Conservation (phyloP, 352 stramenopile genomes). For the Phytophthora crassamura region DNA sequence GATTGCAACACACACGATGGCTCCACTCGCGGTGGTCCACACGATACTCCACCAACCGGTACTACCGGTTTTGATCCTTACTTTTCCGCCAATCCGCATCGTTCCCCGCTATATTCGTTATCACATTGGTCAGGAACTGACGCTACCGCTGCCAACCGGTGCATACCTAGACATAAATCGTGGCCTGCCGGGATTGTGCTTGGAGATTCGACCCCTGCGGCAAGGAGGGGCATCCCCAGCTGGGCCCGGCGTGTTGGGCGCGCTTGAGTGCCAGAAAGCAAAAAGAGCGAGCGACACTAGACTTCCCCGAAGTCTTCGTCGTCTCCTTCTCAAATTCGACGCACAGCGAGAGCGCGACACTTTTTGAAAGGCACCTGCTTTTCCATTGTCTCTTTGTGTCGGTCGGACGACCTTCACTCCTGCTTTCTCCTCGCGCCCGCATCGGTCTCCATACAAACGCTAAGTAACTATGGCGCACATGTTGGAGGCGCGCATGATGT, state of each 20-base stretch:
- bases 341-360: slow-evolving; percentile 5
- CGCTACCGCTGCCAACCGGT: slow-evolving; percentile 1
- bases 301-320: neutral
- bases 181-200: neutral
- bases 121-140: slow-evolving; percentile 7
- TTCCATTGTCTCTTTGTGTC: slow-evolving; percentile 31
- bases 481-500: slow-evolving; percentile 67
- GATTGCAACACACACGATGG: slow-evolving; percentile 18
- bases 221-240: slow-evolving; percentile 6
- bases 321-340: no score
- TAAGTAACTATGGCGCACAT: slow-evolving; percentile 60
- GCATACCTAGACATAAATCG: slow-evolving; percentile 3
- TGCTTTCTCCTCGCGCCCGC: slow-evolving; percentile 13
- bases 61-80: neutral
- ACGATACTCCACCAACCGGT: neutral
- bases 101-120: neutral
- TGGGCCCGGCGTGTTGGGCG: slow-evolving; percentile 27
- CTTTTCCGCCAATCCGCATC: slow-evolving; percentile 9
- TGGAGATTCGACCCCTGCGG: slow-evolving; percentile 28
- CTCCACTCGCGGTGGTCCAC: slow-evolving; percentile 8
- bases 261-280: slow-evolving; percentile 37
- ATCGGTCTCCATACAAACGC: neutral
- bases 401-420: slow-evolving; percentile 36
- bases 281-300: slow-evolving; percentile 40
- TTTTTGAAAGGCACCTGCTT: slow-evolving; percentile 22